These are phyloP conservation scores for Fusarium verrucosum DNA, from an alignment of 2,329 filamentous ascomycete genomes.

Conservation along the genomic window DNA sequence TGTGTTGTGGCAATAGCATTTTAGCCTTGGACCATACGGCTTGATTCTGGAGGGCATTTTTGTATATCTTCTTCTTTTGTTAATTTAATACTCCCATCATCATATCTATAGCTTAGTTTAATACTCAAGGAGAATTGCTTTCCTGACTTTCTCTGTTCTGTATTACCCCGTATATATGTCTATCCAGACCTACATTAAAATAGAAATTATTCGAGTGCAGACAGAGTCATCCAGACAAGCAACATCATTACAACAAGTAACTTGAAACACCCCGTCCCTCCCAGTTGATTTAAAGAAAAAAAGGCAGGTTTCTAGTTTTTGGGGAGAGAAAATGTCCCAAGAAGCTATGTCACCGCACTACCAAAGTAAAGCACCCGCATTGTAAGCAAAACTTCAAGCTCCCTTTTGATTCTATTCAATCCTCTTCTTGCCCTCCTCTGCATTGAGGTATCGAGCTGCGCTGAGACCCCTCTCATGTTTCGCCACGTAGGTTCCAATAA, in stretches of 20 bases:
- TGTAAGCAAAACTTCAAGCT: constrained; percentile 9
- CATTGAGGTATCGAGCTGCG: constrained; percentile 80
- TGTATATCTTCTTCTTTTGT: constrained; percentile 20
- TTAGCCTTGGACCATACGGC: constrained; percentile 35
- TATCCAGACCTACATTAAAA: constrained; percentile 23
- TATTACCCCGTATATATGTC: constrained; percentile 5
- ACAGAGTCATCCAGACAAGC: constrained; percentile 20
- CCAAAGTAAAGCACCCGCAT: constrained; percentile 19
- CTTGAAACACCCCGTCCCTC: constrained; percentile 7
- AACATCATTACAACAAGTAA: constrained; percentile 35
- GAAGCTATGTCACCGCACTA: constrained; percentile 9
- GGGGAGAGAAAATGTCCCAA: constrained; percentile 8
- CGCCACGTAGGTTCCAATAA: constrained; percentile 76
- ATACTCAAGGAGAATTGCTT: constrained; percentile 20
- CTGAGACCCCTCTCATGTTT: constrained; percentile 85
- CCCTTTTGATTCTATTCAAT: constrained; percentile 71
- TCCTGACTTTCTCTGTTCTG: constrained; percentile 1
- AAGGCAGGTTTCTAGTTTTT: constrained; percentile 13
- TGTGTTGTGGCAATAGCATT: constrained; percentile 34
- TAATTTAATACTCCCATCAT: constrained; percentile 10
- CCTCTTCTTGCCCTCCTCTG: constrained; percentile 98
- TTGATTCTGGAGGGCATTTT: constrained; percentile 5
- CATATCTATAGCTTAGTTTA: constrained; percentile 24
- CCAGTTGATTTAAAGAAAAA: constrained; percentile 9
- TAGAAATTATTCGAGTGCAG: constrained; percentile 8